Evolutionary conservation across 73 alveolate species (phyloP), one percentile per base, ranked within the genome.

Genomic region (Uronychia binucleata): DNA sequence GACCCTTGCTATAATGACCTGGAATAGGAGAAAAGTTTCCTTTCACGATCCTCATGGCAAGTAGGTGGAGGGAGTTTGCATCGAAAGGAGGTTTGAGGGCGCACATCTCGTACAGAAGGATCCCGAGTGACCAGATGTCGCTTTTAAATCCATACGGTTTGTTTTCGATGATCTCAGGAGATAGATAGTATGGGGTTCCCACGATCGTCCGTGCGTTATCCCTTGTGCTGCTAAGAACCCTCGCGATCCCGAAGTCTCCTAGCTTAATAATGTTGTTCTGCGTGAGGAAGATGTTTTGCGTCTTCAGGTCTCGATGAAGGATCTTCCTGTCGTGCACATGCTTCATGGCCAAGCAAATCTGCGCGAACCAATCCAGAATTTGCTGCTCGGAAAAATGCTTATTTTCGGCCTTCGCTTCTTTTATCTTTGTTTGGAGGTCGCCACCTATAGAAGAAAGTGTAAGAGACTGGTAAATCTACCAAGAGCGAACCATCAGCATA

Each of bases 51-150:
- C 95, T 91, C 58, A 87, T 58, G 30, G 97, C 96, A 30, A 97
- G 84, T 26, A 89, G 81, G 14, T 96, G 98, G 59, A 97, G 33
- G 19, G 88, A 83, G 11, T 94, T 94, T 14, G 97, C 97, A 67
- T 97, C 97, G 58, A 97, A 97, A 67, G 99, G 98, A 76, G 98
- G 98, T 83, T 92, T 92, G 14, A 96, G 92, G 57, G 99, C 78
- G 89, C 98, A 96, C 95, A 97, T 86, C 77, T 95, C 99, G 78
- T 95, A 95, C 58, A 95, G 88, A 34, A 95, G 82, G 13, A 95
- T 98, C 13, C 99, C 99, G 1, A 96, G 84, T 0, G 98, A 93
- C 98, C 99, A 96, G 0, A 96, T 88, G 80, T 96, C 99, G 46
- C 96, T 85, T 81, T 95, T 89, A 74, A 96, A 96, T 34, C 91